Evolutionary conservation across 176 grass and related monocot species (phyloP).

Genomic region (sorghum (Sorghum bicolor)): Sorghum_bicolor_NCBIv3 NC_012878.2:5477501-5478000

Average conservation of each 20-base stretch:
- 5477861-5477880: slow-evolving; percentile 4
- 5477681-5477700: too few relatives aligned
- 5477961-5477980: slow-evolving; percentile 32
- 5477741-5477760: too few relatives aligned
- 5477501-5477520: neutral
- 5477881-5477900: slow-evolving; percentile 5
- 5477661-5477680: neutral
- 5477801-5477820: slow-evolving; percentile 17
- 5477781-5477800: neutral
- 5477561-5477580: neutral
- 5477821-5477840: slow-evolving; percentile 14
- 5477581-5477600: neutral
- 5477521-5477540: neutral
- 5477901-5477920: neutral
- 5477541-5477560: neutral
- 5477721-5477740: too few relatives aligned
- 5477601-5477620: neutral
- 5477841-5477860: slow-evolving; percentile 20
- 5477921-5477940: slow-evolving; percentile 1
- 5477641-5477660: neutral
- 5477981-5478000: slow-evolving; percentile 23
- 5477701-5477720: too few relatives aligned
- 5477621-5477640: neutral
- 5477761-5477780: neutral
- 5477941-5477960: neutral